These are phyloP conservation scores for Triticum turgidum DNA, from an alignment of 176 grass and related monocot genomes.

Conservation along the genomic window DNA sequence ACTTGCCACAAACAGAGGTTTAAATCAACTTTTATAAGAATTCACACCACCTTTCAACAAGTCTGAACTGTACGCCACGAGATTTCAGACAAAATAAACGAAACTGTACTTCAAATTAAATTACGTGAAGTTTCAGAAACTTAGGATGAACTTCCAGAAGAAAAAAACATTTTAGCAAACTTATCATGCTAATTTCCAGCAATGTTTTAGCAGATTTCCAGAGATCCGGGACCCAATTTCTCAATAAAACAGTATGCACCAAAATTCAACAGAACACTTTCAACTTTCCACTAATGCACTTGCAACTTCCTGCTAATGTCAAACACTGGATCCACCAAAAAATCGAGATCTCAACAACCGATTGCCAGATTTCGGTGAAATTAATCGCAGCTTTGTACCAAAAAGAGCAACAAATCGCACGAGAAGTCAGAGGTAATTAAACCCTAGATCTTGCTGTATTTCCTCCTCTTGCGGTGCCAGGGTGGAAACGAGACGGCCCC, in stretches of 20 bases:
- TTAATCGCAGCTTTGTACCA: neutral
- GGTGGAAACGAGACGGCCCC: no score
- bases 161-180: neutral
- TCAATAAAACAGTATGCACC: neutral
- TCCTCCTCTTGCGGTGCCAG: neutral
- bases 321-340: no score
- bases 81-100: neutral
- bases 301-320: neutral
- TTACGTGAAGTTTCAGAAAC: neutral
- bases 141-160: neutral
- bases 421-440: neutral
- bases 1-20: neutral
- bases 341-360: neutral
- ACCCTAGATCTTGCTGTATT: neutral
- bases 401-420: neutral
- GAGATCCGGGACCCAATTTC: neutral
- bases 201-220: no score
- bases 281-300: neutral
- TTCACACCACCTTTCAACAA: neutral
- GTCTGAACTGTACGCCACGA: neutral
- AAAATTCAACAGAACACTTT: neutral
- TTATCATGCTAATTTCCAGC: no score
- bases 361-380: neutral
- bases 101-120: neutral
- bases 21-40: neutral